Percentiles rank a stretch among this genome's conserved stretches.
Evolutionary conservation across 2,329 filamentous ascomycete genomes (phyloP).

Genomic region (Paecilomyces niveus): DNA sequence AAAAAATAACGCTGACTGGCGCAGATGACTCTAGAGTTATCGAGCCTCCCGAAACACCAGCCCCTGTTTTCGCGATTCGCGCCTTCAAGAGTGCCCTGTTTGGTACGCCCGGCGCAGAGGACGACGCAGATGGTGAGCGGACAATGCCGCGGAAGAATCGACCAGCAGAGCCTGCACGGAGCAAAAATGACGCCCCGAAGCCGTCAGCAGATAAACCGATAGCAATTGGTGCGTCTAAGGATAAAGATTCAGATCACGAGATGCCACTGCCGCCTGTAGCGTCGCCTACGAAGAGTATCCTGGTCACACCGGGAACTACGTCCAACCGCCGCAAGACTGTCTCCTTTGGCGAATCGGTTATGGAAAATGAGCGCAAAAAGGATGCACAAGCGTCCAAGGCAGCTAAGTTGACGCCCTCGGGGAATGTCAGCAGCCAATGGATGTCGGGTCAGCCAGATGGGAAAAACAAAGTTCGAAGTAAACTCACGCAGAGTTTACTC

Average conservation of each 20-base stretch:
- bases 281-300: conserved; percentile 56
- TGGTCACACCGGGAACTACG: conserved; percentile 56
- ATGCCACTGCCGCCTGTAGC: conserved; percentile 22
- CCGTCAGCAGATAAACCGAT: conserved; percentile 10
- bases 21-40: conserved; percentile 45
- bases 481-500: conserved; percentile 33
- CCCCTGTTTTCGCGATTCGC: conserved; percentile 59
- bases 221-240: conserved; percentile 10
- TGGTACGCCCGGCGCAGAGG: conserved; percentile 52
- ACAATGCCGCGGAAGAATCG: conserved; percentile 10
- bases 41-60: conserved; percentile 57
- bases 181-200: conserved; percentile 14
- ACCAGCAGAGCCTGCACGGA: conserved; percentile 11
- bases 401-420: conserved; percentile 39
- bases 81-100: conserved; percentile 60
- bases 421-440: conserved; percentile 41
- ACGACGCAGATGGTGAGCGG: conserved; percentile 25
- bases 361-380: conserved; percentile 50
- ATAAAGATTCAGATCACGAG: conserved; percentile 16
- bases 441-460: conserved; percentile 24
- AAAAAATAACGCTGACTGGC: conserved; percentile 2
- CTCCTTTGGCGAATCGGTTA: conserved; percentile 51
- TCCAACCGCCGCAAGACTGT: conserved; percentile 53
- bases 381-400: conserved; percentile 37
- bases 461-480: conserved; percentile 30